These are phyloP conservation scores for Ochetophila trinervis DNA, from an alignment of 306 rosid species.

Conservation along the genomic window DNA sequence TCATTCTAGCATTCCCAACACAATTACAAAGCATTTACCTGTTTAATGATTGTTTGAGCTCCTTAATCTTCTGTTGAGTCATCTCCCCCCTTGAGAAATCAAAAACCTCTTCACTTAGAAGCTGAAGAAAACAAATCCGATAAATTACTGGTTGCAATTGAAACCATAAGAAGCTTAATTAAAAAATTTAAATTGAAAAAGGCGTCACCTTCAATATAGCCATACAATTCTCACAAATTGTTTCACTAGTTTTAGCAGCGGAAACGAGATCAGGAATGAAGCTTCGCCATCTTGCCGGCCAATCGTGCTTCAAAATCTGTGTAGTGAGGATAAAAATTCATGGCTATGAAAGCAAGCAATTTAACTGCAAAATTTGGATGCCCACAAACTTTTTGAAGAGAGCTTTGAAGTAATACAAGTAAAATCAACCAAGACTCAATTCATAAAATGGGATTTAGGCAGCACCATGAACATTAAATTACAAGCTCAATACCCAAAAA, in stretches of 20 bases:
- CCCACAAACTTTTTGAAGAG: not conserved
- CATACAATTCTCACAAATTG: constrained; percentile 96
- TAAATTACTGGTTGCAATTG: not conserved
- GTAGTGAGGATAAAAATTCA: constrained; percentile 9
- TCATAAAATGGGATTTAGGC: not conserved
- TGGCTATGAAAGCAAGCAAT: not conserved
- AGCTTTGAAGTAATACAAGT: not conserved
- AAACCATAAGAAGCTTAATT: not conserved
- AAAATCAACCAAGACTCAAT: not conserved
- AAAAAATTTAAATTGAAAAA: not conserved
- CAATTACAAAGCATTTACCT: constrained; percentile 36
- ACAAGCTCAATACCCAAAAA: not conserved
- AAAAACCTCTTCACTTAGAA: constrained; percentile 65
- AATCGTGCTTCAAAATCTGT: constrained; percentile 97
- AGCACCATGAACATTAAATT: not conserved
- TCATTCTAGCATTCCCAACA: not conserved
- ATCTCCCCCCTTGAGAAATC: constrained; percentile 73
- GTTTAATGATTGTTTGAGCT: constrained; percentile 67
- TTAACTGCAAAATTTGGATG: not conserved
- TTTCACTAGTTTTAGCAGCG: constrained; percentile 93
- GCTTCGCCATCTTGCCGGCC: constrained; percentile 95
- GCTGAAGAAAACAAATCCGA: constrained; percentile 35
- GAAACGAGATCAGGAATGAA: constrained; percentile 93
- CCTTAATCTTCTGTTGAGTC: constrained; percentile 63
- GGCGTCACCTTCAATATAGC: constrained; percentile 74